A percentile compares a stretch with the other conserved stretches of the same genome.
Evolutionary conservation across 2,329 filamentous ascomycete species (phyloP).

Genomic region (Diaporthe sp.): DNA sequence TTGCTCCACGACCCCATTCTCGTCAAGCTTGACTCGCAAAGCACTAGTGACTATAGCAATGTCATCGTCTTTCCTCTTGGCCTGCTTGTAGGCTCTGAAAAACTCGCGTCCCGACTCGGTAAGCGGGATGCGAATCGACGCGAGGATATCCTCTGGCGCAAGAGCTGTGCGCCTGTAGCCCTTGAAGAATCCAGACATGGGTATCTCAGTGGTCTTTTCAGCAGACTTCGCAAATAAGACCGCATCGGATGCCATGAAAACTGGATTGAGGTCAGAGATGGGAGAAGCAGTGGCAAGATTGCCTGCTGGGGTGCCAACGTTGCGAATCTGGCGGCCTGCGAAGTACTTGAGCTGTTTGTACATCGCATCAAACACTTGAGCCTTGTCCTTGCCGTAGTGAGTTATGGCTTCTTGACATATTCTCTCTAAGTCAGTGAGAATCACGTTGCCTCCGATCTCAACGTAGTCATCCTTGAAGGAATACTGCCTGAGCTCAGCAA

Average conservation of each 20-base stretch:
- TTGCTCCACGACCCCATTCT: conserved; percentile 77
- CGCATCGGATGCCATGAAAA: conserved; percentile 89
- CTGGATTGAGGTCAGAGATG: conserved; percentile 95
- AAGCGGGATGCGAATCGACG: conserved; percentile 86
- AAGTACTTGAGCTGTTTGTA: conserved; percentile 96
- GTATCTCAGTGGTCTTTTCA: conserved; percentile 82
- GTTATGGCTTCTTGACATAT: conserved; percentile 84
- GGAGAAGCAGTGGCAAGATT: conserved; percentile 95
- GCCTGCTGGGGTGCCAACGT: conserved; percentile 96
- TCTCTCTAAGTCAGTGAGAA: conserved; percentile 89
- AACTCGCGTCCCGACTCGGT: conserved; percentile 82
- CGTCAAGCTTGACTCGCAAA: conserved; percentile 78
- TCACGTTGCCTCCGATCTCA: conserved; percentile 94
- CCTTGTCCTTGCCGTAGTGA: conserved; percentile 78
- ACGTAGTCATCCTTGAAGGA: conserved; percentile 82
- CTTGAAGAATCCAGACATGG: conserved; percentile 92
- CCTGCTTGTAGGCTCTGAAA: conserved; percentile 92
- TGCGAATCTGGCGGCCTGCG: conserved; percentile 93
- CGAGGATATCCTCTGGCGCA: conserved; percentile 84
- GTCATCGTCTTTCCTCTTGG: conserved; percentile 97
- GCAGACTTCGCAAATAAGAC: conserved; percentile 84
- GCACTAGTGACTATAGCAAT: conserved; percentile 97
- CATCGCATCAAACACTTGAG: conserved; percentile 90
- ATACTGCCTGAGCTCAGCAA: conserved; percentile 88
- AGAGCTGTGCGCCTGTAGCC: conserved; percentile 90